Evolutionary conservation across 2,329 filamentous ascomycete species (phyloP), one percentile per base, ranked within the genome.

Genomic region (Emericellopsis cladophorae): DNA sequence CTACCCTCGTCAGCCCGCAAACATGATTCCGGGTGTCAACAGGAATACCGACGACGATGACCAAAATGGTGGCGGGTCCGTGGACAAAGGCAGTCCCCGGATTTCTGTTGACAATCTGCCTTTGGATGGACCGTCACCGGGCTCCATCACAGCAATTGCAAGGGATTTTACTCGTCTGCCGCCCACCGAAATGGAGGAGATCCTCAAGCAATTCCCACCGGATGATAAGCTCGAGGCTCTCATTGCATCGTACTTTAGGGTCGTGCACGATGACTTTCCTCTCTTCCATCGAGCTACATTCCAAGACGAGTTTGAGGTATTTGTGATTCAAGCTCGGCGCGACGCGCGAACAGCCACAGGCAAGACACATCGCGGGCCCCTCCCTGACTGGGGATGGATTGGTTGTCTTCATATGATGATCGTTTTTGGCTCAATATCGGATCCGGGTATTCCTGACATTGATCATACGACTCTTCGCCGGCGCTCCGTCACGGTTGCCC

Each of bases 401-500:
- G 57, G 53, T 4, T 59, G 56, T 40, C 50, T 62, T 23, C 53
- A 61, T 7, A 61, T 62, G 59, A 56, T 61, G 41, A 48, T 57
- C 23, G 59, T 55, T 11, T 58, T 61, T 35, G 59, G 58, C 0
- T 59, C 56, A 11, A 53, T 61, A 10, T 51, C 52, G 12, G 45
- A 51, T 16, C 44, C 49, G 5, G 42, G 44, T 7, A 48, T 54
- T 18, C 39, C 48, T 6, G 45, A 49, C 10, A 34, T 57, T 10
- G 51, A 59, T 29, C 56, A 58, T 23, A 45, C 49, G 8, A 44
- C 42, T 2, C 48, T 58, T 5, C 51, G 54, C 2, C 31, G 46
- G 34, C 42, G 45, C 11, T 51, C 45, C 21, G 51, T 54, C n/a
- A 41, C 48, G 10, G 45, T 48, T 21, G 42, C 55, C 11, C 47